Base-by-base conservation (phyloP, 768 basidiomycete genomes). In the Russula compacta region DNA sequence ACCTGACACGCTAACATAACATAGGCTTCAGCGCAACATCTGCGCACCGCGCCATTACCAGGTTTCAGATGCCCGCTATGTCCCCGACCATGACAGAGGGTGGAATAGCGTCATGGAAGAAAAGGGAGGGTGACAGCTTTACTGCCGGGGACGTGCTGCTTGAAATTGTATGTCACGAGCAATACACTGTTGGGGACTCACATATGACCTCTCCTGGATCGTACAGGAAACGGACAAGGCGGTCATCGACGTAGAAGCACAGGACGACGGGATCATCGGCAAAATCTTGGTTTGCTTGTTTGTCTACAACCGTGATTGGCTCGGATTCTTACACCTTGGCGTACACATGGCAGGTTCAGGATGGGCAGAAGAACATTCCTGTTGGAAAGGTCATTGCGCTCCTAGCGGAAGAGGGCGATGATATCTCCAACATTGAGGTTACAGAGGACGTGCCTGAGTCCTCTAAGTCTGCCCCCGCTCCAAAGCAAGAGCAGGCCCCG, bases 211-310 rank as follows among this genome's bases (percentile, higher is more conserved):
- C 21, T 59, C 40, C 46, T 40, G 33, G 17, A 61, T 44, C 24
- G 43, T n/a, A 56, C 73, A 93, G 91, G 91, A 93, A 79, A 93
- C 91, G 46, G 91, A 93, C 79, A 92, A 92, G 73, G 90, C 95
- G 15, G 95, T 93, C 2, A 97, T 98, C 69, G 97, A 99, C 72
- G 95, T 99, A 7, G 97, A 99, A 75, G 94, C 97, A 14, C 95
- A 95, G 74, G 95, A 98, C 35, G 95, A 98, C 68, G 97, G 97
- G 65, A 74, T 98, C 15, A 74, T 99, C 70, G 95, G 88, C 58
- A 98, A 92, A 78, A 95, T 98, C 65, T 67, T 99, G 68, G 94
- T 94, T 69, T 56, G 87, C 75, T 11, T 43, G 24, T 42, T 44
- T 42, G 17, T 35, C n/a, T 33, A n/a, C 36, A 17, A 39, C 10